These are phyloP conservation scores for Hyparrhenia diplandra DNA, from an alignment of 176 grass and related monocot species.

Conservation along the genomic window DNA sequence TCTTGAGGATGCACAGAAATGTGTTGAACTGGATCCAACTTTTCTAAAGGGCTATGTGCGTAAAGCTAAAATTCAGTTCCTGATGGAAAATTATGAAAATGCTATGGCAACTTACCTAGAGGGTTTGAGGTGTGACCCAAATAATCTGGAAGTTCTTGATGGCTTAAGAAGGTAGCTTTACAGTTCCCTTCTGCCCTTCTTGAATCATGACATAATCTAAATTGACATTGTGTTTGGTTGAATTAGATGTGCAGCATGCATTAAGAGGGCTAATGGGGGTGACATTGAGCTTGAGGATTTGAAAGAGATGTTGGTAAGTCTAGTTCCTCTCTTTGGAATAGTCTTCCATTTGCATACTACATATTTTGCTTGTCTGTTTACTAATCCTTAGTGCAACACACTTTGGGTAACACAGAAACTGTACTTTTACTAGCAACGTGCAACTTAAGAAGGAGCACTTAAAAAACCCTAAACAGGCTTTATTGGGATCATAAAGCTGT, in stretches of 20 bases:
- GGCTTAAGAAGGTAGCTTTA: constrained; percentile 48
- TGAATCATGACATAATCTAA: background rate
- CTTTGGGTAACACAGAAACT: background rate
- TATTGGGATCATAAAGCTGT: background rate
- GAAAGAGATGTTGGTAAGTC: constrained; percentile 28
- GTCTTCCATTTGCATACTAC: background rate
- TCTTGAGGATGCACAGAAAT: constrained; percentile 60
- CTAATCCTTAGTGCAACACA: background rate
- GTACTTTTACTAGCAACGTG: background rate
- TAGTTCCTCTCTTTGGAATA: background rate
- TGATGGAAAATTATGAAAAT: constrained; percentile 46
- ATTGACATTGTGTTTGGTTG: constrained; percentile 2
- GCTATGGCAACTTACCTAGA: constrained; percentile 48
- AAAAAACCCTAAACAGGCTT: background rate
- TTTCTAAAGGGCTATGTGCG: constrained; percentile 52
- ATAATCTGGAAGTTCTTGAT: constrained; percentile 45
- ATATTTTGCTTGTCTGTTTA: background rate
- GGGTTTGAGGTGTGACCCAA: constrained; percentile 64
- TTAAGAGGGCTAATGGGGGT: constrained; percentile 27
- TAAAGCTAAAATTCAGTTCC: constrained; percentile 46
- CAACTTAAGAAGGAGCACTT: background rate
- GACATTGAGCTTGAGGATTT: constrained; percentile 16
- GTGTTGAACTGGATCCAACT: constrained; percentile 51
- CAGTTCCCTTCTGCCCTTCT: background rate
- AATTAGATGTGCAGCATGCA: constrained; percentile 36